phyloP scores from a whole-genome alignment of 2,329 filamentous ascomycete species.

The Botrytis squamosa region DNA sequence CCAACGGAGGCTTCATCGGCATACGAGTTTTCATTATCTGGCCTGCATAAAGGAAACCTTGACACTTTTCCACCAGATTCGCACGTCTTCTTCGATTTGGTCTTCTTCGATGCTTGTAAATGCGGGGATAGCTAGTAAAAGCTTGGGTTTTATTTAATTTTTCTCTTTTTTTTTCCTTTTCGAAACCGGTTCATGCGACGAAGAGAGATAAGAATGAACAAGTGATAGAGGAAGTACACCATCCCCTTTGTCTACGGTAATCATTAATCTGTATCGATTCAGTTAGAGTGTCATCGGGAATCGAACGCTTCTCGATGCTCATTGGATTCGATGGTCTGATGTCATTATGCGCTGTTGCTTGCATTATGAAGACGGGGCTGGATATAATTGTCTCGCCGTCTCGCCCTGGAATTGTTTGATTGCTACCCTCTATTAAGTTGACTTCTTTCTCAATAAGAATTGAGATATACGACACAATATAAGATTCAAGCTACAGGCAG shows the following conservation, averaged over 20 bases:
- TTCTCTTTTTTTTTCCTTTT: background rate
- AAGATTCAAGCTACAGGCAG: background rate
- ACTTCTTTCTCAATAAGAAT: background rate
- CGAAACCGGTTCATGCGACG: background rate
- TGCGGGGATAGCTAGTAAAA: background rate
- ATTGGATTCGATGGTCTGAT: background rate
- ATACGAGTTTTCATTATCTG: background rate
- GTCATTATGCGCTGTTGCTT: background rate
- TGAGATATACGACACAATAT: background rate
- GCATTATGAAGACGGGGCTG: background rate
- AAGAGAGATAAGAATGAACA: background rate
- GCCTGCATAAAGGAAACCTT: background rate
- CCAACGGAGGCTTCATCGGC: background rate
- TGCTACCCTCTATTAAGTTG: background rate
- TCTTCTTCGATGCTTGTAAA: background rate
- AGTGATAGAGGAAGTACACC: background rate
- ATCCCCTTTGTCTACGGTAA: background rate
- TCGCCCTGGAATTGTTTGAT: background rate
- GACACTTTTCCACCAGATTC: background rate
- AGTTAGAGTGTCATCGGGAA: background rate
- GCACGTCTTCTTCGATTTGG: background rate
- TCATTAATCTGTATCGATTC: background rate
- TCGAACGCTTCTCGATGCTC: background rate
- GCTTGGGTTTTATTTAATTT: background rate
- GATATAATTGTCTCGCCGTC: background rate